phyloP scores from a whole-genome alignment of 306 rosid genomes.

The Citrullus colocynthis region DNA sequence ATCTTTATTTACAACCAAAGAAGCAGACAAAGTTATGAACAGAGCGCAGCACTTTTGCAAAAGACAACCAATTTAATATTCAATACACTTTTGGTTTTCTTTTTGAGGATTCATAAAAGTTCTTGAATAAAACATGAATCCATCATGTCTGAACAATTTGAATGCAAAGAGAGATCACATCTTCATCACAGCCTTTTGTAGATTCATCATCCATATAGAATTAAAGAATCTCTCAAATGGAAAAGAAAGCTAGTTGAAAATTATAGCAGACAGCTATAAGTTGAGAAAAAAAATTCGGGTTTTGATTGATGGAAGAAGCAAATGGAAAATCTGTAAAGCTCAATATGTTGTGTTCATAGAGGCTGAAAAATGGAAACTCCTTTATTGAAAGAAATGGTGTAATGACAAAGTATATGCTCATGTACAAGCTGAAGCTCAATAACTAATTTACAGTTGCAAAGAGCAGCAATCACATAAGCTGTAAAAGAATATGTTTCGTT shows the following conservation, averaged over 20 bases:
- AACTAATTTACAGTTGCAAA: constrained; percentile 8
- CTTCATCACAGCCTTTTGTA: neutral
- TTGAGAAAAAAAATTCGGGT: neutral
- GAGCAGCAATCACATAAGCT: neutral
- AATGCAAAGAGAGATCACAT: neutral
- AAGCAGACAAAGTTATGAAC: neutral
- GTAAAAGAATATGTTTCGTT: neutral
- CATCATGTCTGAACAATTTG: neutral
- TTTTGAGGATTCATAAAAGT: neutral
- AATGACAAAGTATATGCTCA: neutral
- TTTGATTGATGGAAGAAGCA: neutral
- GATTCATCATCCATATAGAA: neutral
- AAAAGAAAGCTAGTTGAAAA: neutral
- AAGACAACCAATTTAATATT: neutral
- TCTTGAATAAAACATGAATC: neutral
- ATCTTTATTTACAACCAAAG: neutral
- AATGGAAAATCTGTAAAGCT: neutral
- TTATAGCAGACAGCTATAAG: neutral
- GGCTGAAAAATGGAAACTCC: neutral
- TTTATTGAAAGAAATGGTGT: constrained; percentile 5
- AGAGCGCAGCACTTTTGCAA: neutral
- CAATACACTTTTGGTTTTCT: neutral
- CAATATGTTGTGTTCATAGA: neutral
- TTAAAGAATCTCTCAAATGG: neutral
- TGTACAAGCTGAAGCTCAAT: constrained; percentile 10